Percentiles rank a stretch among this genome's conserved stretches.
Conservation (phyloP, 2,329 filamentous ascomycete genomes). For the Hirsutella minnesotensis region DNA sequence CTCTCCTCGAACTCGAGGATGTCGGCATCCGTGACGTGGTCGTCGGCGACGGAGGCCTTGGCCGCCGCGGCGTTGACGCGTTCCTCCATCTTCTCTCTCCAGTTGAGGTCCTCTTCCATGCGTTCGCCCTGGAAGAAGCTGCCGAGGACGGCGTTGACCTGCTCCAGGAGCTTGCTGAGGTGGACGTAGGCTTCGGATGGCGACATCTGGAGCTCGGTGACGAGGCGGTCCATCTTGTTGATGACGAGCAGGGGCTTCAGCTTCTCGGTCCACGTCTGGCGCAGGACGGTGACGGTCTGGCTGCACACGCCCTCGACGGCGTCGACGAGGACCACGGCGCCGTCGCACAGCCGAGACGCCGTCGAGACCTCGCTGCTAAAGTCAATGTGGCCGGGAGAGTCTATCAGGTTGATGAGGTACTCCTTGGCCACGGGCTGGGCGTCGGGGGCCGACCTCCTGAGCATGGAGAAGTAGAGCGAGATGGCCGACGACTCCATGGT, state of each 20-base stretch:
- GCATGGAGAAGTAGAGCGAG: constrained; percentile 87
- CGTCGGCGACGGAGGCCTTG: constrained; percentile 37
- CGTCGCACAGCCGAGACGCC: constrained; percentile 86
- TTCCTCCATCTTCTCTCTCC: constrained; percentile 88
- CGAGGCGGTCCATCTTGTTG: constrained; percentile 93
- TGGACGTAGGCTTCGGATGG: constrained; percentile 83
- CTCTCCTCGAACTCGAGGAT: constrained; percentile 71
- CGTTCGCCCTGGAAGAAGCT: constrained; percentile 96
- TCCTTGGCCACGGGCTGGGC: constrained; percentile 64
- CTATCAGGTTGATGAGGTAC: constrained; percentile 93
- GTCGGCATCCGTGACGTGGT: constrained; percentile 40
- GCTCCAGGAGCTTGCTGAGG: constrained; percentile 78
- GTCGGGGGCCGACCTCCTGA: constrained; percentile 60
- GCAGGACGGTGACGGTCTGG: constrained; percentile 91
- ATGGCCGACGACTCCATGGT: constrained; percentile 99
- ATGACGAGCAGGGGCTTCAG: constrained; percentile 89
- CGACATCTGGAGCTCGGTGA: constrained; percentile 91
- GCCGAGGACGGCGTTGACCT: constrained; percentile 93
- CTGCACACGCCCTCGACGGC: constrained; percentile 97
- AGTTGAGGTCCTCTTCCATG: constrained; percentile 96
- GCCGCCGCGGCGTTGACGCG: constrained; percentile 60
- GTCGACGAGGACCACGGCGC: constrained; percentile 87
- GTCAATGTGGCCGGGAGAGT: constrained; percentile 96
- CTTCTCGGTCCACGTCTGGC: constrained; percentile 92
- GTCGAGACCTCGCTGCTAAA: constrained; percentile 98